These are phyloP conservation scores for Puccinellia tenuiflora DNA, from an alignment of 176 grass and related monocot species.

Conservation along the genomic window DNA sequence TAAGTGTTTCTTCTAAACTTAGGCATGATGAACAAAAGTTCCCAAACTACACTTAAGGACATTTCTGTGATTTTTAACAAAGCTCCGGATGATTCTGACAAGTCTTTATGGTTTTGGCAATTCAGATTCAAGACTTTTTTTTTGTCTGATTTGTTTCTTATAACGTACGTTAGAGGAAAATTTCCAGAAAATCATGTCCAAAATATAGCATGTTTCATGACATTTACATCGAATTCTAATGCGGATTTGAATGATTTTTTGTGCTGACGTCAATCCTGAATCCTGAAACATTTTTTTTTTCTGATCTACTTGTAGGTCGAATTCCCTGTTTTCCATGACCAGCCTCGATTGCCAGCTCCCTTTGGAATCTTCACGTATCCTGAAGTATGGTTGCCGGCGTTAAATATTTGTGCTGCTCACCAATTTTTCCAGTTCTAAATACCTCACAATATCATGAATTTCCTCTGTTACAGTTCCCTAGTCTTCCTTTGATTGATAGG, in stretches of 20 bases:
- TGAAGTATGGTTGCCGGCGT: slow-evolving; percentile 37
- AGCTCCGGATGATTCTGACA: neutral
- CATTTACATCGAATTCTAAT: neutral
- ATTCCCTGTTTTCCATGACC: slow-evolving; percentile 71
- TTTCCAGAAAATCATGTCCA: neutral
- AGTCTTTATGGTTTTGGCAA: neutral
- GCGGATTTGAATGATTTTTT: neutral
- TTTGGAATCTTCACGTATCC: slow-evolving; percentile 71
- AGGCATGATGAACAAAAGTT: no score
- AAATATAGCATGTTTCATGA: neutral
- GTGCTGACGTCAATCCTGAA: neutral
- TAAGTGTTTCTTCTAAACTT: neutral
- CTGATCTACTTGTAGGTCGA: slow-evolving; percentile 49
- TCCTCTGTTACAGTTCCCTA: slow-evolving; percentile 53
- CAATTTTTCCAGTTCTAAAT: slow-evolving; percentile 4
- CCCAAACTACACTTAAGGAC: neutral
- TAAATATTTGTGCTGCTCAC: slow-evolving; percentile 4
- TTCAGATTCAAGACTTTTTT: neutral
- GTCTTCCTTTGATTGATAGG: slow-evolving; percentile 74
- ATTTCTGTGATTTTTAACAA: neutral
- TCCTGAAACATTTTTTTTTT: neutral
- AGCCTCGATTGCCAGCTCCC: slow-evolving; percentile 68
- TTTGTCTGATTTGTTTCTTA: neutral
- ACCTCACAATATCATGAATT: slow-evolving; percentile 23
- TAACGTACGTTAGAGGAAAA: neutral